phyloP scores from a whole-genome alignment of 148 eudicot genomes.

The Chenopodium suecicum region DNA sequence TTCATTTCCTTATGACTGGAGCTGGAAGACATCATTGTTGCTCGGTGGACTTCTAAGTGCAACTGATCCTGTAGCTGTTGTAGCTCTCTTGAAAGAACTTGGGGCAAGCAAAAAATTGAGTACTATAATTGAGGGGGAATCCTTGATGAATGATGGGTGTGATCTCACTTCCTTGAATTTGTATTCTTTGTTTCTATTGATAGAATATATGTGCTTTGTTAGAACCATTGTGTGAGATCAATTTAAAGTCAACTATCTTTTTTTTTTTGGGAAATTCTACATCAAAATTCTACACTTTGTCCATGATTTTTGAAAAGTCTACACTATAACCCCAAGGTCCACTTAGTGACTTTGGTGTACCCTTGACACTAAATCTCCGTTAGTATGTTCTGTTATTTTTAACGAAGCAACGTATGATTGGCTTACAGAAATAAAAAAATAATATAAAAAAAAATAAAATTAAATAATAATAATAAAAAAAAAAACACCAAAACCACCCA shows the following conservation, averaged over 20 bases:
- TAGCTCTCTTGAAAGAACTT: constrained; percentile 91
- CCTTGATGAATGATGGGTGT: constrained; percentile 99
- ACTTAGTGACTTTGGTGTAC: no score
- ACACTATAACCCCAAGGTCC: no score
- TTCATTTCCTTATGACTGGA: constrained; percentile 86
- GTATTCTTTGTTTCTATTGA: neutral
- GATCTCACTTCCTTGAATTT: constrained; percentile 16
- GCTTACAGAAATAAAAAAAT: no score
- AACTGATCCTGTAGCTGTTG: constrained; percentile 98
- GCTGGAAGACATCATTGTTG: constrained; percentile 84
- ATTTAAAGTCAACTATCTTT: neutral
- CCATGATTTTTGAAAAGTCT: no score
- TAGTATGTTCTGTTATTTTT: no score
- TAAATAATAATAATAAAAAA: no score
- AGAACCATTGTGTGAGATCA: neutral
- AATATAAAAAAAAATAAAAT: no score
- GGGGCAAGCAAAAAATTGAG: constrained; percentile 97
- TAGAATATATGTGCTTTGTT: neutral
- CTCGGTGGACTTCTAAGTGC: constrained; percentile 99
- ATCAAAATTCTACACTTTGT: no score
- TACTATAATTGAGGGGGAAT: constrained; percentile 95
- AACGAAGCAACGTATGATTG: no score
- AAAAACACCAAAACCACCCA: no score
- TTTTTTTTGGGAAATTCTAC: neutral
- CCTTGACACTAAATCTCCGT: no score